A percentile compares a stretch with the other conserved stretches of the same genome.
Evolutionary conservation across 495 filamentous ascomycete genomes (phyloP).

Genomic region (Jackrogersella minutella): DNA sequence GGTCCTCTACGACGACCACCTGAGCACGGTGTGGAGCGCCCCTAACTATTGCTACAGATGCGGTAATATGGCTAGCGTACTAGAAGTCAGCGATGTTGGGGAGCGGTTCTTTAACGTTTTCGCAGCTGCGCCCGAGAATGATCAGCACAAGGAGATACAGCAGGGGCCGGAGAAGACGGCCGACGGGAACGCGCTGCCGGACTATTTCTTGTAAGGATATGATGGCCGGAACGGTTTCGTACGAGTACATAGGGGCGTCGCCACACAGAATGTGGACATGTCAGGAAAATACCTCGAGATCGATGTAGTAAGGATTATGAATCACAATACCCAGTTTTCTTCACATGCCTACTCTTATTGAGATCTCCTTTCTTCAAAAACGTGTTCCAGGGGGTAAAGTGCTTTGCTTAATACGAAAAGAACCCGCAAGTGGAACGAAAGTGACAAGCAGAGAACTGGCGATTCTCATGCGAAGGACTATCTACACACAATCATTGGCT

Average conservation of each 20-base stretch:
- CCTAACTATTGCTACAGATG: slow-evolving; percentile 97
- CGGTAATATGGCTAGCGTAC: slow-evolving; percentile 94
- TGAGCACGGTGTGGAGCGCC: slow-evolving; percentile 97
- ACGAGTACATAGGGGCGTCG: background rate
- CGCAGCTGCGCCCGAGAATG: slow-evolving; percentile 95
- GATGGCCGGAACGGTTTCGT: background rate
- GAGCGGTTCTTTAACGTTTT: slow-evolving; percentile 97
- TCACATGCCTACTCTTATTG: slow-evolving; percentile 8
- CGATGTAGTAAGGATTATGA: background rate
- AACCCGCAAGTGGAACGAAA: slow-evolving; percentile 4
- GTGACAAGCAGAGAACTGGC: slow-evolving; percentile 3
- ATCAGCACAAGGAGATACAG: slow-evolving; percentile 84
- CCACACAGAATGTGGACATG: background rate
- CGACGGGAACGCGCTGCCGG: slow-evolving; percentile 60
- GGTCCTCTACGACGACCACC: slow-evolving; percentile 89
- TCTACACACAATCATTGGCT: slow-evolving; percentile 24
- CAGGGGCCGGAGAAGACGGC: slow-evolving; percentile 61
- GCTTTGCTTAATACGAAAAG: background rate
- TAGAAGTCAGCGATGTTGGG: slow-evolving; percentile 92
- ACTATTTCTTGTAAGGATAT: slow-evolving; percentile 61
- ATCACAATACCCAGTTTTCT: slow-evolving; percentile 30
- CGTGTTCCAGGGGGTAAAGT: slow-evolving; percentile 3
- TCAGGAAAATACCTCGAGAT: slow-evolving; percentile 24
- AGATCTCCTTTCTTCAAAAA: slow-evolving; percentile 9
- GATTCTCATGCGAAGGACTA: slow-evolving; percentile 17